Evolutionary conservation across 805 yeast species (phyloP).

Genomic region (Kuraishia ogatae): DNA sequence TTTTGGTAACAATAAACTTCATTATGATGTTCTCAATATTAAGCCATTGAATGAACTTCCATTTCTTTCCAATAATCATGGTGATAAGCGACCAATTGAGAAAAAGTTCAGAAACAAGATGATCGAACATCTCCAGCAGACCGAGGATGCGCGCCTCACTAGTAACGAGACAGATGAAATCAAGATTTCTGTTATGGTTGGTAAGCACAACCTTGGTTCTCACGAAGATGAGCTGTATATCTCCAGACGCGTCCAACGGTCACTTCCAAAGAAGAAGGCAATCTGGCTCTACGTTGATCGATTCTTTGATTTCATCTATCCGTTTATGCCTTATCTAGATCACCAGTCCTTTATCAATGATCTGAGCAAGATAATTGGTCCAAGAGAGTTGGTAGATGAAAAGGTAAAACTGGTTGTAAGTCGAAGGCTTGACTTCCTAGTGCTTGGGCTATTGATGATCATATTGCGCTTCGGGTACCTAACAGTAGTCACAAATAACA

Average conservation of each 20-base stretch:
- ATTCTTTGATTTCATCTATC: slow-evolving; percentile 34
- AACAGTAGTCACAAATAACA: slow-evolving; percentile 20
- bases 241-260: not conserved
- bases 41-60: not conserved
- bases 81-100: not conserved
- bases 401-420: slow-evolving; percentile 22
- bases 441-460: slow-evolving; percentile 29
- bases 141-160: not conserved
- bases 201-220: not conserved
- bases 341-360: slow-evolving; percentile 22
- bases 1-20: not conserved
- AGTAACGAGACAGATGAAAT: not conserved
- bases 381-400: slow-evolving; percentile 18
- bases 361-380: slow-evolving; percentile 26
- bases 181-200: not conserved
- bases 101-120: not conserved
- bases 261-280: slow-evolving; percentile 29
- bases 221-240: not conserved
- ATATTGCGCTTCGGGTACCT: slow-evolving; percentile 32
- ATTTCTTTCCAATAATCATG: not conserved
- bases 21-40: not conserved
- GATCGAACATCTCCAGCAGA: not conserved
- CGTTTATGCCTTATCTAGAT: slow-evolving; percentile 40
- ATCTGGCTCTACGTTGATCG: slow-evolving; percentile 32
- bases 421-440: slow-evolving; percentile 30